Base-by-base conservation (phyloP, 306 rosid genomes). In the Rosa chinensis region DNA sequence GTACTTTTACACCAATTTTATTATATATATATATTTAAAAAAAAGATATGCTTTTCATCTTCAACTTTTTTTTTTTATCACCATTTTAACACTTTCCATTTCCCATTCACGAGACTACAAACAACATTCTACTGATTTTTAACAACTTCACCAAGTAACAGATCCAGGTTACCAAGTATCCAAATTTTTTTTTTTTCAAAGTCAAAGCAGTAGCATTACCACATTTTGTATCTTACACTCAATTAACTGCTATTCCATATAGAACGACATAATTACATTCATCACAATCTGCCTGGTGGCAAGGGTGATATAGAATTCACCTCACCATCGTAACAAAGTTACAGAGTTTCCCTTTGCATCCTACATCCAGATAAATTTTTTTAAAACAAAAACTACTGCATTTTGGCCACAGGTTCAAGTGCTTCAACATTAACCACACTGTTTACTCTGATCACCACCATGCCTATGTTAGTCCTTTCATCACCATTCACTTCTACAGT, bases 341-440 rank as follows among this genome's bases (percentile, higher is more conserved):
- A 8, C 40, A 61, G 37, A 61, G 21, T 40, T 47, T 74, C 68
- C 73, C 17, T 58, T 35, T 14, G 17, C 84, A 69, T 18, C 48
- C 70, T 48, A 52, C 68, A 76, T 66, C 56, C 6, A 35, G 70
- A 20, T 21, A 18, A 44, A 76, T 40, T 68, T 40, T 67, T 58
- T 23, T 14, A 14, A 77, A 17, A 48, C 83, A 62, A 10, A 21
- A 28, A 80, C 85, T 79, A 86, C 87, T 89, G 86, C 68, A 78
- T n/a, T 42, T 90, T 86, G 82, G 86, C 90, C 66, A 95, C 99
- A 1, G 99, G 99, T 81, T 95, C 99, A 50, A 95, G 99, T 7
- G 99, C 99, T 83, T 95, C 98, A 77, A 95, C 99, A 4, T 98
- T 95, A 78, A 95, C 99, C 75, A 95, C 98, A 71, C 99, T 93